phyloP scores from a whole-genome alignment of 768 basidiomycete genomes.

The Suillus clintonianus region DNA sequence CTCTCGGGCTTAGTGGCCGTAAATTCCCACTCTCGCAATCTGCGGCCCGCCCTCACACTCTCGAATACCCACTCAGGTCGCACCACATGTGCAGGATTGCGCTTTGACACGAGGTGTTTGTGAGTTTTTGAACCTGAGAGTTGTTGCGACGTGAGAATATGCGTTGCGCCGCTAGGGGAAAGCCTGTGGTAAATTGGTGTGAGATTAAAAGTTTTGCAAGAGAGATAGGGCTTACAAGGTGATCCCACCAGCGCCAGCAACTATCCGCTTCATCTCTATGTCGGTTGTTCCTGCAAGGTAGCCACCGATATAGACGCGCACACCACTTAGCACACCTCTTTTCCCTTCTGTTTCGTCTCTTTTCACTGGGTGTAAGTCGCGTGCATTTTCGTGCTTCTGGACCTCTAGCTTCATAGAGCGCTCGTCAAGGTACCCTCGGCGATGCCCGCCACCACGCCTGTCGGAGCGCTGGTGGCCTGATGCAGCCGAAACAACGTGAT shows the following conservation, averaged over 20 bases:
- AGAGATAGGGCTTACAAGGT: constrained; percentile 50
- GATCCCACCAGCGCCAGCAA: constrained; percentile 67
- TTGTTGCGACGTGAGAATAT: constrained; percentile 74
- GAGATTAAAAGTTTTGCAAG: background rate
- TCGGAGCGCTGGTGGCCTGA: constrained; percentile 73
- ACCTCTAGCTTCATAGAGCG: constrained; percentile 48
- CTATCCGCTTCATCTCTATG: constrained; percentile 72
- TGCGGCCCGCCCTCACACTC: constrained; percentile 60
- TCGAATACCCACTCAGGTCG: constrained; percentile 77
- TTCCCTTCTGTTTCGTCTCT: background rate
- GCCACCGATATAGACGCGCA: constrained; percentile 70
- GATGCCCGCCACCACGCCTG: constrained; percentile 32
- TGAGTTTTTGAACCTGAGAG: constrained; percentile 75
- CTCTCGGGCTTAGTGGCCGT: constrained; percentile 43
- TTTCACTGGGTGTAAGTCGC: constrained; percentile 7
- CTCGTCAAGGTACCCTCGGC: constrained; percentile 41
- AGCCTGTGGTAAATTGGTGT: constrained; percentile 37
- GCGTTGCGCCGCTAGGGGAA: constrained; percentile 66
- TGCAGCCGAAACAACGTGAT: constrained; percentile 59
- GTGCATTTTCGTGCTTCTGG: constrained; percentile 20
- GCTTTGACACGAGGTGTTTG: constrained; percentile 55
- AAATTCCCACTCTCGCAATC: constrained; percentile 63
- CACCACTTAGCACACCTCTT: constrained; percentile 38
- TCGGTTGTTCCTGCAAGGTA: constrained; percentile 74
- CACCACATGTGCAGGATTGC: constrained; percentile 59